phyloP scores from a whole-genome alignment of 2,329 filamentous ascomycete genomes.

The Fusarium acutatum region DNA sequence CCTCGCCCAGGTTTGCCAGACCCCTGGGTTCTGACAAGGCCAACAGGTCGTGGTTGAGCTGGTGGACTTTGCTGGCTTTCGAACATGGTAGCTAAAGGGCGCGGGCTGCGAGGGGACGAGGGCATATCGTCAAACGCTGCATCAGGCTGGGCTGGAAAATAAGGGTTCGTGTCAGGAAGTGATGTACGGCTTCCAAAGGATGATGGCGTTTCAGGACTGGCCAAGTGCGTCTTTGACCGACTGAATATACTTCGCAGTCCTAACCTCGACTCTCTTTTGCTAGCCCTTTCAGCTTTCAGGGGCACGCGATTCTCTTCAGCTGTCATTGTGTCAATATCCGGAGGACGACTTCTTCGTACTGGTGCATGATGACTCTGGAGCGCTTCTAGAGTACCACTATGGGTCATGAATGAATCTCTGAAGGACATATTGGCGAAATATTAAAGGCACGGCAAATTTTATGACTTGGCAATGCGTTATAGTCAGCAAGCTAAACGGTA shows the following conservation, averaged over 20 bases:
- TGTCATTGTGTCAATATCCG: slow-evolving; percentile 37
- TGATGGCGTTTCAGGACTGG: slow-evolving; percentile 44
- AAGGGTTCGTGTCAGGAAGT: slow-evolving; percentile 55
- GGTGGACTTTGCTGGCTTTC: slow-evolving; percentile 30
- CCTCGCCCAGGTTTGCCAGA: slow-evolving; percentile 41
- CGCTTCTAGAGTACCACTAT: slow-evolving; percentile 35
- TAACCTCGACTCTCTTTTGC: slow-evolving; percentile 60
- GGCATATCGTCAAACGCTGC: slow-evolving; percentile 50
- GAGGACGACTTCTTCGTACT: slow-evolving; percentile 37
- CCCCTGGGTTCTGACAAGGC: slow-evolving; percentile 17
- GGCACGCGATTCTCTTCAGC: slow-evolving; percentile 50
- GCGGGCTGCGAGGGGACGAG: slow-evolving; percentile 34
- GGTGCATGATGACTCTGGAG: slow-evolving; percentile 36
- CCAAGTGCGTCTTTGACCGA: slow-evolving; percentile 51
- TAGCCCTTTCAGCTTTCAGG: slow-evolving; percentile 53
- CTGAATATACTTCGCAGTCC: slow-evolving; percentile 62
- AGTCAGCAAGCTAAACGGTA: slow-evolving; percentile 14
- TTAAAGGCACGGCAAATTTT: not conserved
- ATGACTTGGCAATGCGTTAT: not conserved
- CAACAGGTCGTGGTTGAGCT: slow-evolving; percentile 9
- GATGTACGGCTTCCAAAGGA: slow-evolving; percentile 56
- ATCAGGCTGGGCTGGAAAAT: slow-evolving; percentile 51
- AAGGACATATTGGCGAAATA: slow-evolving; percentile 26
- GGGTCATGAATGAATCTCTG: slow-evolving; percentile 41
- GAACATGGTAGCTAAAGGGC: slow-evolving; percentile 38